phyloP scores from a whole-genome alignment of 1,284 basidiomycete species.

The Tilletia caries region DNA sequence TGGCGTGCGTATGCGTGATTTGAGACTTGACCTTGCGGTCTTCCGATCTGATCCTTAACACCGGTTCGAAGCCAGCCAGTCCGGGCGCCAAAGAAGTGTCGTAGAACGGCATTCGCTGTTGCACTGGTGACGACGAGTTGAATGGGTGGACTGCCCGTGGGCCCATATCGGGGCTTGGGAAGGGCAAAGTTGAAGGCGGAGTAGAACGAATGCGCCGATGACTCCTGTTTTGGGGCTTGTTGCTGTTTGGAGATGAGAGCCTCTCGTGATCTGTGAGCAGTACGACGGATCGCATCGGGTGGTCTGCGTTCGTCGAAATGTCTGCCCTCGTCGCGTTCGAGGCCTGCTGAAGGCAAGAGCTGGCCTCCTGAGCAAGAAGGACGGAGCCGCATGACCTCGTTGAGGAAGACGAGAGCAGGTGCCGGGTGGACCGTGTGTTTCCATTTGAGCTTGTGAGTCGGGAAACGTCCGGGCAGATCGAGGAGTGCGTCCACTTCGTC shows the following conservation, averaged over 20 bases:
- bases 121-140: constrained; percentile 48
- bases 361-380: constrained; percentile 44
- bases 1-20: not conserved
- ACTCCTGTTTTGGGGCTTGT: constrained; percentile 21
- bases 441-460: constrained; percentile 44
- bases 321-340: constrained; percentile 37
- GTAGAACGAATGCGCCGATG: not conserved
- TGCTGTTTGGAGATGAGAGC: constrained; percentile 32
- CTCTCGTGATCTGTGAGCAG: constrained; percentile 14
- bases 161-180: not conserved
- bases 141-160: constrained; percentile 24
- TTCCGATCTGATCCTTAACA: constrained; percentile 26
- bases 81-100: constrained; percentile 48
- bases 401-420: constrained; percentile 41
- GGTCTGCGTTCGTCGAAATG: constrained; percentile 32
- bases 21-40: constrained; percentile 24
- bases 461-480: constrained; percentile 46
- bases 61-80: constrained; percentile 51
- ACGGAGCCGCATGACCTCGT: constrained; percentile 38
- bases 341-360: constrained; percentile 33
- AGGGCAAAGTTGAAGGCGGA: constrained; percentile 11
- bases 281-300: constrained; percentile 18
- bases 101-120: constrained; percentile 50
- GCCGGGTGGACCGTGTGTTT: constrained; percentile 43
- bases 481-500: constrained; percentile 51